Evolutionary conservation across 2,329 filamentous ascomycete genomes (phyloP).

Genomic region (Davidsoniella australis): DNA sequence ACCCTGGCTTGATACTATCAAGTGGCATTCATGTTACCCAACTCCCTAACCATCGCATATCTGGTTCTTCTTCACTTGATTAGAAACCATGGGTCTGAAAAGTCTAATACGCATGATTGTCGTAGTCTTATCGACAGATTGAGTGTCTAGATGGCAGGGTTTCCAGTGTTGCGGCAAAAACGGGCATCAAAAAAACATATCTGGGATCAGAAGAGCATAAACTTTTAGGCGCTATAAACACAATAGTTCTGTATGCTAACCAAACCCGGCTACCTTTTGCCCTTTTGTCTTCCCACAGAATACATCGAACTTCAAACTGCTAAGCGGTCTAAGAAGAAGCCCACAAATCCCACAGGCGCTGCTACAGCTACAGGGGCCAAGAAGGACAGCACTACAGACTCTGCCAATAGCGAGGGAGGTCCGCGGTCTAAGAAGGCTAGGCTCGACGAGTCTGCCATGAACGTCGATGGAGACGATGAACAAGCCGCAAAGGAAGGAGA

Average conservation of each 20-base stretch:
- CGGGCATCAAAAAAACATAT: too few species aligned
- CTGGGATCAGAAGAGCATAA: neutral
- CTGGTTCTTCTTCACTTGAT: neutral
- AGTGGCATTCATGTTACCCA: neutral
- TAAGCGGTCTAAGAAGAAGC: slow-evolving; percentile 55
- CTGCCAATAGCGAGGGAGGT: slow-evolving; percentile 21
- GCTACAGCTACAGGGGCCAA: slow-evolving; percentile 42
- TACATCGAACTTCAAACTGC: slow-evolving; percentile 58
- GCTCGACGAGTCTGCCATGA: slow-evolving; percentile 24
- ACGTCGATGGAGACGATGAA: slow-evolving; percentile 21
- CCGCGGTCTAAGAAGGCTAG: slow-evolving; percentile 27
- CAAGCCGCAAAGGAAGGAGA: slow-evolving; percentile 23
- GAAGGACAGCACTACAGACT: slow-evolving; percentile 33
- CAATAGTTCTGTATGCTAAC: too few species aligned
- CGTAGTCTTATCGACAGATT: too few species aligned
- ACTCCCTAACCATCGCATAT: neutral
- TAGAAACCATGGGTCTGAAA: slow-evolving; percentile 4
- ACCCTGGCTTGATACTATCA: too few species aligned
- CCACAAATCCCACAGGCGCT: slow-evolving; percentile 19
- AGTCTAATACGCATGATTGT: too few species aligned
- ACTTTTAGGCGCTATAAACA: too few species aligned
- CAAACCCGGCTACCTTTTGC: too few species aligned
- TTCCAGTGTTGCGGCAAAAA: too few species aligned
- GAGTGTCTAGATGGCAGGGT: too few species aligned
- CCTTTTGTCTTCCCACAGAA: slow-evolving; percentile 25